Percentiles rank a stretch among this genome's conserved stretches.
Evolutionary conservation across 768 basidiomycete genomes (phyloP).

Genomic region (Xerocomellus chrysenteron): DNA sequence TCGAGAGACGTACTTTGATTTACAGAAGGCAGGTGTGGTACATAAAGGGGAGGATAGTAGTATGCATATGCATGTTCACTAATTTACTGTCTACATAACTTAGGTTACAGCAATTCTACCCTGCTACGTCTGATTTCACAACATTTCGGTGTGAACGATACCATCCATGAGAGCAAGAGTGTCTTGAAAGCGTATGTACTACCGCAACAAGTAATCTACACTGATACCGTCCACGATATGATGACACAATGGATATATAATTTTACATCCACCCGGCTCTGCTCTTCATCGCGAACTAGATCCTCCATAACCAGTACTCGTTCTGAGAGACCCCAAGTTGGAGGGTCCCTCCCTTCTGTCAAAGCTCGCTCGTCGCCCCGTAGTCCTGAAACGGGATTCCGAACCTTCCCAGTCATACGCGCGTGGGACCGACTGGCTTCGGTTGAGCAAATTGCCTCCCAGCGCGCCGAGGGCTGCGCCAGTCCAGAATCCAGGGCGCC

Average conservation of each 20-base stretch:
- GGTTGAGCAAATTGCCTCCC: slow-evolving; percentile 57
- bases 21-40: neutral
- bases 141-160: neutral
- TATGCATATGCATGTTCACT: slow-evolving; percentile 17
- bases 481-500: slow-evolving; percentile 83
- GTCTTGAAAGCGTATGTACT: slow-evolving; percentile 1
- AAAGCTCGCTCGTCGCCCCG: slow-evolving; percentile 26
- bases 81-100: slow-evolving; percentile 2
- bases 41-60: neutral
- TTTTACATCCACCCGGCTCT: neutral
- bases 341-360: slow-evolving; percentile 72
- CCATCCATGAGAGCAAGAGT: no score
- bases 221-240: neutral
- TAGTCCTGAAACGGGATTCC: slow-evolving; percentile 30
- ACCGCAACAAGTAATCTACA: neutral
- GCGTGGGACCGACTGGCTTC: slow-evolving; percentile 27
- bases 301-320: slow-evolving; percentile 79
- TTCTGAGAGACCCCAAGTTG: slow-evolving; percentile 66
- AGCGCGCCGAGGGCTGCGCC: slow-evolving; percentile 75
- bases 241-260: neutral
- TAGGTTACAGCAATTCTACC: neutral
- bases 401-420: slow-evolving; percentile 63
- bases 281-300: slow-evolving; percentile 61
- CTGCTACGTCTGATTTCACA: neutral
- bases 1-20: neutral